Percentiles rank a stretch among this genome's conserved stretches.
These are phyloP conservation scores for Trichoderma hamatum DNA, from an alignment of 2,329 filamentous ascomycete species.

Conservation along the genomic window DNA sequence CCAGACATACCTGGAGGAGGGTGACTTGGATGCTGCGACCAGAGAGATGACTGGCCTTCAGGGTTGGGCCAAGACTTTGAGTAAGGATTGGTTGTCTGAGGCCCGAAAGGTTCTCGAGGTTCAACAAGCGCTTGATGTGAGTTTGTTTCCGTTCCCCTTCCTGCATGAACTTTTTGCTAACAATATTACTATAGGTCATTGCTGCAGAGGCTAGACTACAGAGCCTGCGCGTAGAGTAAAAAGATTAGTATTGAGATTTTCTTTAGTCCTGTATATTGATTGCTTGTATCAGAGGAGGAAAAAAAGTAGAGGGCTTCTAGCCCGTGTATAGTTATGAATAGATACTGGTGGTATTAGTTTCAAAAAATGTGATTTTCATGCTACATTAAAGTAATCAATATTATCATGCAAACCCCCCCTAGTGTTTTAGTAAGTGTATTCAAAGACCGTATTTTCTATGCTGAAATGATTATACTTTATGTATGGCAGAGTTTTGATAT, in stretches of 20 bases:
- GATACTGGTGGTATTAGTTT: constrained; percentile 32
- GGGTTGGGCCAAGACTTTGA: constrained; percentile 95
- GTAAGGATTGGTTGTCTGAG: constrained; percentile 90
- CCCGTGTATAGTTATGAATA: constrained; percentile 45
- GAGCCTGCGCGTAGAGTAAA: constrained; percentile 79
- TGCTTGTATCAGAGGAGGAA: constrained; percentile 34
- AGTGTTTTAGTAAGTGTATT: background rate
- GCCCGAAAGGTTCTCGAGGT: constrained; percentile 92
- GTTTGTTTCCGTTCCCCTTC: constrained; percentile 34
- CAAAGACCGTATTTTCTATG: background rate
- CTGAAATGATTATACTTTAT: background rate
- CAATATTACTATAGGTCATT: constrained; percentile 67
- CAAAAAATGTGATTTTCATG: background rate
- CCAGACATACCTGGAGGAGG: constrained; percentile 89
- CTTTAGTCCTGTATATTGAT: constrained; percentile 45
- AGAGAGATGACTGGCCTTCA: constrained; percentile 91
- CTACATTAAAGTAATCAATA: background rate
- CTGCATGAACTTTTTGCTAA: constrained; percentile 32
- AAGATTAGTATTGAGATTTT: constrained; percentile 29
- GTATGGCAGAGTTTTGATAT: background rate
- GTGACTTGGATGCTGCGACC: constrained; percentile 86
- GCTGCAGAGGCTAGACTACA: constrained; percentile 86
- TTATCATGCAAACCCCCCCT: background rate
- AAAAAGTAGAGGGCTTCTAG: constrained; percentile 33
- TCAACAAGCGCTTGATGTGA: constrained; percentile 91